Conservation (phyloP, 2,329 filamentous ascomycete species). For the Hirsutella thompsonii region DNA sequence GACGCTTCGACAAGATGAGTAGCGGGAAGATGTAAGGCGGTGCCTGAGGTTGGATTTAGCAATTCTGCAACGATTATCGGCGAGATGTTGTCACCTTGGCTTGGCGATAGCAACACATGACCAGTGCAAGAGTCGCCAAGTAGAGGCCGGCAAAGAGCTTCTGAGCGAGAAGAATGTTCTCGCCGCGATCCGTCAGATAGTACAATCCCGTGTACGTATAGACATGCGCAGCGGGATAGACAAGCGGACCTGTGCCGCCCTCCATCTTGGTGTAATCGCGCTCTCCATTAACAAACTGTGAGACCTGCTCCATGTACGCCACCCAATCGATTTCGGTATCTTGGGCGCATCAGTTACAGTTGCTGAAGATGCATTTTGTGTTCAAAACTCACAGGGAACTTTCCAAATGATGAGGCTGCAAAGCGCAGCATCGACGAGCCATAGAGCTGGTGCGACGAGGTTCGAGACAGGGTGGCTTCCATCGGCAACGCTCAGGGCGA, state of each 20-base stretch:
- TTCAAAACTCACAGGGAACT: slow-evolving; percentile 58
- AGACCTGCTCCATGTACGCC: slow-evolving; percentile 91
- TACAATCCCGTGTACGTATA: slow-evolving; percentile 80
- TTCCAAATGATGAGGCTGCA: slow-evolving; percentile 67
- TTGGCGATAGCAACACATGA: slow-evolving; percentile 69
- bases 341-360: slow-evolving; percentile 9
- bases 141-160: slow-evolving; percentile 72
- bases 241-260: slow-evolving; percentile 81
- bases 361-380: neutral
- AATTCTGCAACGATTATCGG: too few species aligned
- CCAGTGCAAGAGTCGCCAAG: slow-evolving; percentile 58
- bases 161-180: slow-evolving; percentile 69
- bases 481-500: slow-evolving; percentile 29
- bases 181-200: slow-evolving; percentile 61
- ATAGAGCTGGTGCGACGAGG: slow-evolving; percentile 44
- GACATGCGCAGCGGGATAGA: slow-evolving; percentile 90
- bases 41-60: slow-evolving; percentile 30
- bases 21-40: slow-evolving; percentile 82
- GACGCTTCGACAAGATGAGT: slow-evolving; percentile 75
- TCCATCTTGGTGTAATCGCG: slow-evolving; percentile 76
- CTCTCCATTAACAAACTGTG: slow-evolving; percentile 69
- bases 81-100: slow-evolving; percentile 41
- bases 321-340: slow-evolving; percentile 98
- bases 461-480: slow-evolving; percentile 36
- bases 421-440: slow-evolving; percentile 58